Evolutionary conservation across 768 basidiomycete species (phyloP).

Genomic region (Lactifluus echinatus): DNA sequence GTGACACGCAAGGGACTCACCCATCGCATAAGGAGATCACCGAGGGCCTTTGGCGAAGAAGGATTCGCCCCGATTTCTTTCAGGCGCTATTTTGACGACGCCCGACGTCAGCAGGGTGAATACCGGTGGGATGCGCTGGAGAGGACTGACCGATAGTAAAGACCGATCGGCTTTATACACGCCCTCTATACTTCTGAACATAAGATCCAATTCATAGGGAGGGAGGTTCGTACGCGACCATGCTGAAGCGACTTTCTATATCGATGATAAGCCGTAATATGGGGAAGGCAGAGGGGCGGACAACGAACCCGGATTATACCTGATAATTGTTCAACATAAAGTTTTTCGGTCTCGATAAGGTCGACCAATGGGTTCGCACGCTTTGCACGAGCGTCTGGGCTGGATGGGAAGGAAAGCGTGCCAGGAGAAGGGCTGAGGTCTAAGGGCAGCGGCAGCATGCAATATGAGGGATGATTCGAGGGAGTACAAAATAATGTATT

Average conservation of each 20-base stretch:
- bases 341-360: constrained; percentile 88
- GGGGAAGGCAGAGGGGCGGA: background rate
- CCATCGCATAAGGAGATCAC: constrained; percentile 96
- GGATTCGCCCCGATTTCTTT: constrained; percentile 92
- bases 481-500: background rate
- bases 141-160: constrained; percentile 55
- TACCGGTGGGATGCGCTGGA: background rate
- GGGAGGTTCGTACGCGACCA: constrained; percentile 96
- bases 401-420: constrained; percentile 18
- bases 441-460: background rate
- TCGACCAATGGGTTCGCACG: constrained; percentile 80
- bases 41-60: constrained; percentile 85
- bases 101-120: constrained; percentile 11
- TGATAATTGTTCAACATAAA: constrained; percentile 84
- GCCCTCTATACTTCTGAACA: constrained; percentile 90
- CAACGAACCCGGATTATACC: constrained; percentile 79
- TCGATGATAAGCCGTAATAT: background rate
- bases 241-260: constrained; percentile 91
- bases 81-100: constrained; percentile 52
- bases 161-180: constrained; percentile 88
- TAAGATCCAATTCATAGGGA: constrained; percentile 80
- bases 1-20: constrained; percentile 39
- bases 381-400: constrained; percentile 42
- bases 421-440: constrained; percentile 5
- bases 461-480: background rate